Conservation (phyloP, 1,139 yeast species). For the Suhomyces coccinellae region DNA sequence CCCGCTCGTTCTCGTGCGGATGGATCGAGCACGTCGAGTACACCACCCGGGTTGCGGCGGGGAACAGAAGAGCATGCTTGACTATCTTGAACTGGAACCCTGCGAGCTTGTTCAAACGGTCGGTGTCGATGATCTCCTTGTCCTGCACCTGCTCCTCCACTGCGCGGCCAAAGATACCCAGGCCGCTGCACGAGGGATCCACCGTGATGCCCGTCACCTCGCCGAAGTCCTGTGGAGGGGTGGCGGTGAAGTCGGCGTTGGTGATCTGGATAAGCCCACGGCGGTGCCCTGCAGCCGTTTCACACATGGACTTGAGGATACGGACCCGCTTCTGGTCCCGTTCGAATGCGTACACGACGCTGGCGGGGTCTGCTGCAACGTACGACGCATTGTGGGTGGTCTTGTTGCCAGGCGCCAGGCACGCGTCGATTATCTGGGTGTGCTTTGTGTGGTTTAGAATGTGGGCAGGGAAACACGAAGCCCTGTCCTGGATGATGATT, state of each 20-base stretch:
- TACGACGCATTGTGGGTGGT: conserved; percentile 88
- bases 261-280: conserved; percentile 60
- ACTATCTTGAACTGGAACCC: conserved; percentile 86
- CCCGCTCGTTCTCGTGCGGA: conserved; percentile 90
- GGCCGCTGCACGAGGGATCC: conserved; percentile 97
- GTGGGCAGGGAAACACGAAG: conserved; percentile 94
- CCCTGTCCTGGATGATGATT: conserved; percentile 90
- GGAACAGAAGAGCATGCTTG: conserved; percentile 83
- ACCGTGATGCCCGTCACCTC: conserved; percentile 80
- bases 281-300: conserved; percentile 66
- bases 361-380: conserved; percentile 26
- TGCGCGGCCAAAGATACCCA: conserved; percentile 92
- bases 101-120: conserved; percentile 70
- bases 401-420: conserved; percentile 98
- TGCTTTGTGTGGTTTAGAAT: conserved; percentile 54
- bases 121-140: conserved; percentile 45
- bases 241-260: conserved; percentile 79
- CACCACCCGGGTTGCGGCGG: conserved; percentile 73
- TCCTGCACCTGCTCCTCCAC: conserved; percentile 55
- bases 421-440: conserved; percentile 77
- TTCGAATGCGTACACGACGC: conserved; percentile 79
- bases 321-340: conserved; percentile 73
- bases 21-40: conserved; percentile 96
- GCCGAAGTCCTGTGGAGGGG: conserved; percentile 59
- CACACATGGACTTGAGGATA: conserved; percentile 75